Base-by-base conservation (phyloP, 306 rosid species). In the Canavalia gladiata region DNA sequence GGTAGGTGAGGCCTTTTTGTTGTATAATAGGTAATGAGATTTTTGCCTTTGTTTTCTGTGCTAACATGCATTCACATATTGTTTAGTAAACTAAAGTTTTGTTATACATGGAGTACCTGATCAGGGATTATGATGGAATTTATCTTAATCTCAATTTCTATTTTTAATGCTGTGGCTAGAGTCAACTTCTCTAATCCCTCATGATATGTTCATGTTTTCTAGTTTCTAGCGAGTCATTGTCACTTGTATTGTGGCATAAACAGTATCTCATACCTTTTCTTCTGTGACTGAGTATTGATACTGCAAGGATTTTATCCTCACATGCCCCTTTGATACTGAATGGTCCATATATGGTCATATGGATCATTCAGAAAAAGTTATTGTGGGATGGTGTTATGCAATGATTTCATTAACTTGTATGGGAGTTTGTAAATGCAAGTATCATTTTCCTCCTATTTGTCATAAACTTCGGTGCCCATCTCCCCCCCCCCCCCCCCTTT, bases 1-100 rank as follows among this genome's bases (percentile, higher is more conserved):
- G 72, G 42, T 95, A 71, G 97, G 97, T 0, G 97, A 93, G 0
- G 97, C 94, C 60, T 59, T 12, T 35, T 82, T 95, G 88, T 46
- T 51, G 35, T 95, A 95, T 86, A 87, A 95, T 77, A 93, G 97
- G 99, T 90, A 87, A 10, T 28, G 29, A 34, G 62, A 77, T 58
- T 46, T 46, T 50, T 11, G 56, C 33, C 25, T 68, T 54, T 76
- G 33, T 25, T 74, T 39, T 37, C 58, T 64, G 29, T 43, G 57
- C 37, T 78, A 64, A 54, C 79, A 33, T 77, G 58, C 33, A 76
- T 76, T 81, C 49, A 33, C 68, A 33, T 33, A 30, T 57, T 31
- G 35, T 60, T 28, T 47, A 25, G 70, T 31, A 11, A 74, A 66
- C 34, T 34, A 6, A 51, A 49, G 49, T 52, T 69, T 72, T 46